Base-by-base conservation (phyloP, 73 alveolate genomes). In the Tetrahymena malaccensis region DNA sequence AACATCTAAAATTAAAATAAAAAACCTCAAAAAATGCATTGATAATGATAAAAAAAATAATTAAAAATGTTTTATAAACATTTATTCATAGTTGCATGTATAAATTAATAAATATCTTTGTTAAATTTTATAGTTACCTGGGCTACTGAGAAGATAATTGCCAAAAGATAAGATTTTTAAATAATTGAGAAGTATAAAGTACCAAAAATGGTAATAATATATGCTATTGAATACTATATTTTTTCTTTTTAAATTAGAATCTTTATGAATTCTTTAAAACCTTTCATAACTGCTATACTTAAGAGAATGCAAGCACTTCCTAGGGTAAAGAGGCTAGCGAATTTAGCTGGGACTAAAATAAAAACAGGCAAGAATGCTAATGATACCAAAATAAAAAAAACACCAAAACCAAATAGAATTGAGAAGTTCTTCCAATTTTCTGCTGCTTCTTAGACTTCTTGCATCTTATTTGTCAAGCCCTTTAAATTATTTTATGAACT, bases 391-490 rank as follows among this genome's bases (percentile, higher is more conserved):
- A 95, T 85, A 27, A 89, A 95, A 57, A 85, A 95, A 40, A 43
- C 50, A 19, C 96, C 96, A 31, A 95, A 10, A n/a, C 95, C 85
- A 34, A 95, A 95, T 55, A 95, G 89, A 33, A 89, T 95, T 34
- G 95, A 70, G 50, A 95, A 95, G 43, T 95, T 95, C 85, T 95
- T 89, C 95, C 97, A 89, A 38, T 95, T 95, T 17, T 43, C 35
- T 9, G 95, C 95, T 43, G 97, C 97, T 95, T 85, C 70, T 95
- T 95, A 56, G n/a, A 89, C 97, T 55, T 95, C 97, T 31, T 89
- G 19, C 27, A 95, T 94, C 84, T 95, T 95, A 25, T 70, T 70
- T 70, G 89, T 70, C 31, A 70, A 27, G 0, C 89, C 89, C 89
- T 70, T 70, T 27, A 70, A 31, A 70, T n/a, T 70, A 70, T 70